Percentiles rank a stretch among this genome's conserved stretches.
Conservation (phyloP, 495 filamentous ascomycete species). For the Daldinia concentrica region DNA sequence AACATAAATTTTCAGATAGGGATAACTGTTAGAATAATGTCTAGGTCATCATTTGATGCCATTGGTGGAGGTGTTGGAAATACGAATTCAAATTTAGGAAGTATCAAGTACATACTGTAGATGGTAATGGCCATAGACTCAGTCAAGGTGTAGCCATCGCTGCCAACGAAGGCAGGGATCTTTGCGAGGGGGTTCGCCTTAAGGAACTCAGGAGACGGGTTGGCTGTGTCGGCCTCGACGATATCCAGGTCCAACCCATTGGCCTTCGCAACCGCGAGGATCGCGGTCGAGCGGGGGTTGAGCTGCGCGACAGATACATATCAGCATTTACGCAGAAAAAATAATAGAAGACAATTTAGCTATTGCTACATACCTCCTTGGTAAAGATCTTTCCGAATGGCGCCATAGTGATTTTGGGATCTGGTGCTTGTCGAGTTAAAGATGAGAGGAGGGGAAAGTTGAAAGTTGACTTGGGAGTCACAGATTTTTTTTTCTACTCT, state of each 20-base stretch:
- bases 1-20: slow-evolving; percentile 96
- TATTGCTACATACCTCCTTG: slow-evolving; percentile 70
- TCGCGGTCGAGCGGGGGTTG: slow-evolving; percentile 87
- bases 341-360: neutral
- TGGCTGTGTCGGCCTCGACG: slow-evolving; percentile 70
- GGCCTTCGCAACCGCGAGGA: slow-evolving; percentile 92
- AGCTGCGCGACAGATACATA: slow-evolving; percentile 61
- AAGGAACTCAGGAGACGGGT: slow-evolving; percentile 76
- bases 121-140: slow-evolving; percentile 96
- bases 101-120: slow-evolving; percentile 78
- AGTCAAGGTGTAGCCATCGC: slow-evolving; percentile 87
- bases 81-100: neutral
- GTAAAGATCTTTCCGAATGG: slow-evolving; percentile 97
- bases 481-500: slow-evolving; percentile 37
- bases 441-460: slow-evolving; percentile 47
- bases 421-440: slow-evolving; percentile 48
- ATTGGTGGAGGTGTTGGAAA: slow-evolving; percentile 26
- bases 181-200: slow-evolving; percentile 88
- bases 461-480: slow-evolving; percentile 40
- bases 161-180: slow-evolving; percentile 90
- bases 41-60: slow-evolving; percentile 76
- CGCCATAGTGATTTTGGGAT: slow-evolving; percentile 67
- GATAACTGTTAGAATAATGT: slow-evolving; percentile 90
- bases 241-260: slow-evolving; percentile 91
- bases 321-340: slow-evolving; percentile 45